phyloP scores from a whole-genome alignment of 495 filamentous ascomycete genomes.

The Lentithecium fluviatile region DNA sequence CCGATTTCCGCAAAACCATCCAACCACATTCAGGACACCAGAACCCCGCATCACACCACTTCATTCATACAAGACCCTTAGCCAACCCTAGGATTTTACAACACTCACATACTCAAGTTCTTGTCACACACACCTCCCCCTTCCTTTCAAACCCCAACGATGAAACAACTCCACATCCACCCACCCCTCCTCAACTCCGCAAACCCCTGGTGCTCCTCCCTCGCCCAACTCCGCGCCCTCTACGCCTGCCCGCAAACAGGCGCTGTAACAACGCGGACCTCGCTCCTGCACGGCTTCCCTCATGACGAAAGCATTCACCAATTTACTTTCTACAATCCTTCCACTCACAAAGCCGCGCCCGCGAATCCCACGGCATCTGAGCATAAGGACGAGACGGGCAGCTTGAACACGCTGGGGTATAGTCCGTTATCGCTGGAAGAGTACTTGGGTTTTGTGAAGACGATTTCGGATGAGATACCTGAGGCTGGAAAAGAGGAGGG shows the following conservation, averaged over 20 bases:
- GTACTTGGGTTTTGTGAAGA: conserved; percentile 41
- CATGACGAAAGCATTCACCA: conserved; percentile 52
- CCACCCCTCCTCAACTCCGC: conserved; percentile 71
- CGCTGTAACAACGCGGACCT: conserved; percentile 68
- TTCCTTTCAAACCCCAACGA: neutral
- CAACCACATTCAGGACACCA: no score
- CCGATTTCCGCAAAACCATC: no score
- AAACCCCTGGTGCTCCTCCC: conserved; percentile 66
- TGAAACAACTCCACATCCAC: conserved; percentile 44
- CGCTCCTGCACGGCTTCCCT: conserved; percentile 57
- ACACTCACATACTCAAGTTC: no score
- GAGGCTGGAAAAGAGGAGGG: neutral
- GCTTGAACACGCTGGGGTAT: conserved; percentile 49
- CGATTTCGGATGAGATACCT: conserved; percentile 36
- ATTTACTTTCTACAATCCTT: conserved; percentile 45
- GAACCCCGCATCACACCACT: no score
- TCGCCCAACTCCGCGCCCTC: conserved; percentile 55
- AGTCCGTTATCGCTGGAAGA: conserved; percentile 42
- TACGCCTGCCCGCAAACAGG: conserved; percentile 60
- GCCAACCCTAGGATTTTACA: no score
- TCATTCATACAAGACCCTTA: no score
- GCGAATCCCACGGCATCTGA: conserved; percentile 4
- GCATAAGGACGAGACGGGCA: conserved; percentile 32
- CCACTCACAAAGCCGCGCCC: conserved; percentile 23
- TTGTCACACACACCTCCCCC: no score